A percentile compares a stretch with the other conserved stretches of the same genome.
Conservation (phyloP, 2,329 filamentous ascomycete genomes). For the Emergomyces pasteurianus region DNA sequence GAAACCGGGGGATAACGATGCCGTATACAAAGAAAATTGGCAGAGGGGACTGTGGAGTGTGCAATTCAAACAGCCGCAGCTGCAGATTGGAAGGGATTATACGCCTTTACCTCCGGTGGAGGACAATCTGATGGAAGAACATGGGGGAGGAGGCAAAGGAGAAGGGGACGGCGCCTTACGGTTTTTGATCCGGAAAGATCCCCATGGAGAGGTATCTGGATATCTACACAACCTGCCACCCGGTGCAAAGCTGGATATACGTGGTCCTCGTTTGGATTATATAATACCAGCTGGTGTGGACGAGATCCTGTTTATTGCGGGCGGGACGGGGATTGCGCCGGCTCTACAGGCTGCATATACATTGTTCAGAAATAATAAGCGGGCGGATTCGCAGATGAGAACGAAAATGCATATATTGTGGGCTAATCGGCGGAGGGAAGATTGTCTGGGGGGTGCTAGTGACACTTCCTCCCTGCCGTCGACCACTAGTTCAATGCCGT, state of each 20-base stretch:
- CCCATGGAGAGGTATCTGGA: conserved; percentile 70
- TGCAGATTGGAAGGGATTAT: conserved; percentile 86
- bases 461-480: conserved; percentile 26
- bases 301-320: conserved; percentile 71
- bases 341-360: conserved; percentile 68
- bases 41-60: conserved; percentile 67
- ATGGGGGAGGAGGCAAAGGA: conserved; percentile 16
- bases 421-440: conserved; percentile 59
- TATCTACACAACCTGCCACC: conserved; percentile 58
- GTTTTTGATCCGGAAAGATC: conserved; percentile 67
- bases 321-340: conserved; percentile 84
- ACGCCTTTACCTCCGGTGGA: conserved; percentile 60
- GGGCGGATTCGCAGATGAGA: conserved; percentile 1
- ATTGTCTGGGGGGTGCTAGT: conserved; percentile 51
- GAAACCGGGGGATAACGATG: conserved; percentile 18
- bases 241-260: conserved; percentile 57
- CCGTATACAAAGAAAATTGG: conserved; percentile 40
- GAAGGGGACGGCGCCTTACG: conserved; percentile 39
- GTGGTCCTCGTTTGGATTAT: conserved; percentile 67
- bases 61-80: conserved; percentile 84
- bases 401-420: conserved; percentile 59
- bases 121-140: not conserved
- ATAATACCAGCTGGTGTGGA: conserved; percentile 42
- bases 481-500: conserved; percentile 12
- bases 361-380: conserved; percentile 29